phyloP scores from a whole-genome alignment of 2,329 filamentous ascomycete genomes.

The Neofusicoccum cordaticola region DNA sequence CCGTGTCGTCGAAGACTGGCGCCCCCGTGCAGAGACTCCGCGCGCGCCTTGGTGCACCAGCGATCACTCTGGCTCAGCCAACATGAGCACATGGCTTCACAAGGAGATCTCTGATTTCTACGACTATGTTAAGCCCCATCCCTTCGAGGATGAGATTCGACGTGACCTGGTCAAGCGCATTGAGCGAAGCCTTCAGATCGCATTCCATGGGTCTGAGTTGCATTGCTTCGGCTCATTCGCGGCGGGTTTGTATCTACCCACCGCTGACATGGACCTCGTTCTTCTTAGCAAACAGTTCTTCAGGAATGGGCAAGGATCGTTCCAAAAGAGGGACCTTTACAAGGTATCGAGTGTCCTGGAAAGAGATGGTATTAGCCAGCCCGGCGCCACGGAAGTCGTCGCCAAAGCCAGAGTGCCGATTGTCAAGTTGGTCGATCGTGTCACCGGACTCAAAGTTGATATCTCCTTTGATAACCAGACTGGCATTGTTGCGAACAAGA shows the following conservation, averaged over 20 bases:
- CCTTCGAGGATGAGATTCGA: conserved; percentile 75
- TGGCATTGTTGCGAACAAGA: conserved; percentile 75
- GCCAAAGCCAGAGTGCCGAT: conserved; percentile 79
- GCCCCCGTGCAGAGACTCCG: conserved; percentile 32
- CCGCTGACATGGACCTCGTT: conserved; percentile 92
- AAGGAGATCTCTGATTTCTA: conserved; percentile 90
- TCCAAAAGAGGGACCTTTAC: conserved; percentile 57
- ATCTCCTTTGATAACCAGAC: conserved; percentile 91
- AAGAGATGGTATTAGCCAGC: conserved; percentile 55
- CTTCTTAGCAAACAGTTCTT: conserved; percentile 65
- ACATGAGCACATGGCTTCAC: conserved; percentile 67
- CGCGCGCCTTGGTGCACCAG: conserved; percentile 61
- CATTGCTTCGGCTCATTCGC: conserved; percentile 90
- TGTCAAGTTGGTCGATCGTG: conserved; percentile 80
- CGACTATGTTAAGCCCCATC: conserved; percentile 72
- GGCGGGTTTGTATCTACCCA: conserved; percentile 70
- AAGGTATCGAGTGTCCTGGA: conserved; percentile 62
- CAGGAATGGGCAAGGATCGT: conserved; percentile 45
- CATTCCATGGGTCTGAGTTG: conserved; percentile 62
- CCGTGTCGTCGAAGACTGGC: conserved; percentile 45
- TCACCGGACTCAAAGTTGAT: conserved; percentile 81
- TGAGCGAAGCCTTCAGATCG: conserved; percentile 47
- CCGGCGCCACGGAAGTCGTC: conserved; percentile 65
- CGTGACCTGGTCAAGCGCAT: conserved; percentile 64
- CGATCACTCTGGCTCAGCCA: conserved; percentile 54